Conservation (phyloP, 73 alveolate species). For the Blepharisma stoltei region DNA sequence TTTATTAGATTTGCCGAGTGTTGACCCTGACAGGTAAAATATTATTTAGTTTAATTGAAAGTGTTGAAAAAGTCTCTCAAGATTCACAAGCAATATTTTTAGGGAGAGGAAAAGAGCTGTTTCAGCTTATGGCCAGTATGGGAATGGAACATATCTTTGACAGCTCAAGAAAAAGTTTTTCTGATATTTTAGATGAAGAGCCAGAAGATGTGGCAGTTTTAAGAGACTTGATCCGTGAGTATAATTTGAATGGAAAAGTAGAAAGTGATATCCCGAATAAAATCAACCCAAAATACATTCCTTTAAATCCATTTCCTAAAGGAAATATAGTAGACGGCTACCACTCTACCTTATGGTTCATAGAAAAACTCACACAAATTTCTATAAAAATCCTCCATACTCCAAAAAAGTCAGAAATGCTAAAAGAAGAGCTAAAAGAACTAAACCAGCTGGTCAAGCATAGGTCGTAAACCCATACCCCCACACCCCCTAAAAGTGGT, state of each 20-base stretch:
- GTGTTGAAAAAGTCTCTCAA: neutral
- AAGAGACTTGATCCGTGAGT: too few relatives aligned
- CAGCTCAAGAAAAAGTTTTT: slow-evolving; percentile 39
- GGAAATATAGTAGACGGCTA: neutral
- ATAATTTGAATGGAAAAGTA: too few relatives aligned
- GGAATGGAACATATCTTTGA: slow-evolving; percentile 30
- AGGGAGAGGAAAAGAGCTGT: slow-evolving; percentile 19
- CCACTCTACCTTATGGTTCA: neutral
- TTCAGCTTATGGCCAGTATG: slow-evolving; percentile 21
- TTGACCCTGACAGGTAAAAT: slow-evolving; percentile 17
- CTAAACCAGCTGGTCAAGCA: slow-evolving; percentile 9
- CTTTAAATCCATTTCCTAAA: neutral
- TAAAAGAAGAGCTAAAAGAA: slow-evolving; percentile 42
- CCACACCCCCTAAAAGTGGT: too few relatives aligned
- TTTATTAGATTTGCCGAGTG: slow-evolving; percentile 32
- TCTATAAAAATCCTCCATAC: neutral
- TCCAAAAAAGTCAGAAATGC: neutral
- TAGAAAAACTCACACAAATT: slow-evolving; percentile 16
- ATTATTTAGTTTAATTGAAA: neutral
- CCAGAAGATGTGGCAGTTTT: slow-evolving; percentile 2
- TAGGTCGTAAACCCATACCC: too few relatives aligned
- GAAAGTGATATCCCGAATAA: too few relatives aligned
- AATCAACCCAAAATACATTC: neutral
- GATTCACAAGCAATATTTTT: neutral
- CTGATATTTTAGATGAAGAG: slow-evolving; percentile 3